Evolutionary conservation across 108 stramenopile species (phyloP).

Genomic region (Nannochloropsis gaditana): DNA sequence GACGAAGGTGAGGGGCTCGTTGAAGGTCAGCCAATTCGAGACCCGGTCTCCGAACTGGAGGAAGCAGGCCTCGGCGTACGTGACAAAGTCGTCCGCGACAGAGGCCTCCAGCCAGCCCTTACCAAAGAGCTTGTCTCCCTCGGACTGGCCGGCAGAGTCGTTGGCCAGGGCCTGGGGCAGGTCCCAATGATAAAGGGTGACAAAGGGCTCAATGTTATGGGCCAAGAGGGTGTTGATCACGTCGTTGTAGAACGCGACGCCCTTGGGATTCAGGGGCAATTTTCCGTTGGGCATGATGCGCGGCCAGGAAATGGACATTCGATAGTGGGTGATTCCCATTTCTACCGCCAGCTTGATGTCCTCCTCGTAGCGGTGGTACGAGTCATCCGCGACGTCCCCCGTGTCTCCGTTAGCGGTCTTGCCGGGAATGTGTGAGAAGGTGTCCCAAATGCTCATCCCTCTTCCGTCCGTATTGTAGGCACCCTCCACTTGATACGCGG

Average conservation of each 20-base stretch:
- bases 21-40: slow-evolving; percentile 82
- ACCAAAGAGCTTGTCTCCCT: neutral
- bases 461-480: slow-evolving; percentile 62
- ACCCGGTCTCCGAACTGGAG: slow-evolving; percentile 78
- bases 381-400: slow-evolving; percentile 73
- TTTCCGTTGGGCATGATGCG: slow-evolving; percentile 72
- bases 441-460: slow-evolving; percentile 76
- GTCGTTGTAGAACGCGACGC: slow-evolving; percentile 74
- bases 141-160: slow-evolving; percentile 57
- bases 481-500: slow-evolving; percentile 79
- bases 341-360: slow-evolving; percentile 69
- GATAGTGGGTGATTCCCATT: slow-evolving; percentile 75
- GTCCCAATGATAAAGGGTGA: slow-evolving; percentile 93
- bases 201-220: slow-evolving; percentile 71
- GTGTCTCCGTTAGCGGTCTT: slow-evolving; percentile 60
- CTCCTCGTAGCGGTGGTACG: slow-evolving; percentile 63
- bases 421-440: slow-evolving; percentile 46
- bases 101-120: slow-evolving; percentile 50
- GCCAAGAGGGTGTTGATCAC: slow-evolving; percentile 73
- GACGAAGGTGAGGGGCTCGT: slow-evolving; percentile 76
- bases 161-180: slow-evolving; percentile 74
- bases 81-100: slow-evolving; percentile 65
- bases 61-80: slow-evolving; percentile 82
- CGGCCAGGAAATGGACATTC: slow-evolving; percentile 84
- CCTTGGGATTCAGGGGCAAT: slow-evolving; percentile 61